Base-by-base conservation (phyloP, 169 alveolate species). In the Plasmodium vinckei region DNA sequence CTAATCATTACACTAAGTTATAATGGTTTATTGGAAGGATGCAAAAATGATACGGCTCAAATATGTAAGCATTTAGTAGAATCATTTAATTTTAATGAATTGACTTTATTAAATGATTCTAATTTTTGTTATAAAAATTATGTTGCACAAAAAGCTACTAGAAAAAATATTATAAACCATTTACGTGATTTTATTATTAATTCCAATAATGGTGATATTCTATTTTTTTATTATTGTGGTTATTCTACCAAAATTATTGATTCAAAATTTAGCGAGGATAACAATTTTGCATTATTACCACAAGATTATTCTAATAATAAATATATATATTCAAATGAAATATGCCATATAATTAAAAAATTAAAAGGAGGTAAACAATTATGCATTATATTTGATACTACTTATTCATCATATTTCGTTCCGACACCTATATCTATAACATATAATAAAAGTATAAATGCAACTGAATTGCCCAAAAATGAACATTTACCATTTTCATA, bases 251-350 rank as follows among this genome's bases (percentile, higher is more conserved):
- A 82, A 67, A 27, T 82, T 5, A 67, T 82, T 53, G 90, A 82
- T 82, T 39, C 84, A 13, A 82, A 82, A 67, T 82, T 82, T 60
- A 33, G 72, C 12, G 84, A 82, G 60, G 39, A 65, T 9, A 23
- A 82, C 68, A 82, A 82, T 71, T 82, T 82, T 82, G 90, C 84
- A 3, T 82, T 82, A 82, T 25, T 82, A 46, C 90, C 90, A 15
- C 84, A 82, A 46, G 90, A 82, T 68, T 46, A 82, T 44, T 65
- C 84, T 42, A 65, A 67, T 67, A 82, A 53, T 82, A 82, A 82
- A 49, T 82, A 65, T 46, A 65, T 82, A 23, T 82, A 82, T 82
- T 82, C 90, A 27, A 82, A 82, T 82, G 90, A 82, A 54, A 59
- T 82, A 67, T 82, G 10, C 46, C 56, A 61, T 61, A 82, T 82